Conservation (phyloP, 139 green algal genomes). For the Penium margaritaceum region DNA sequence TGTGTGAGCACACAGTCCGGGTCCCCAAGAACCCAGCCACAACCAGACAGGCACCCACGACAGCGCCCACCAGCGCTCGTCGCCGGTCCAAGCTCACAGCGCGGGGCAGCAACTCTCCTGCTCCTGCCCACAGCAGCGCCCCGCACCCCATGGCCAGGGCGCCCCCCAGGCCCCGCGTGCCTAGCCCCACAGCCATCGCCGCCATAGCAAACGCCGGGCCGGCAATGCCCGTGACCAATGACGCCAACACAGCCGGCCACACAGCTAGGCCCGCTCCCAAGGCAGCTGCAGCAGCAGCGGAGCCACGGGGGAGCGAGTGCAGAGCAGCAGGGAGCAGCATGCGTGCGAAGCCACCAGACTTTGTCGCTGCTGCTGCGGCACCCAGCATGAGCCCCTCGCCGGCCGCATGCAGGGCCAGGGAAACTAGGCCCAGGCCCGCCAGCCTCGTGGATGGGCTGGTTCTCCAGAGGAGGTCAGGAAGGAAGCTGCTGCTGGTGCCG, state of each 20-base stretch:
- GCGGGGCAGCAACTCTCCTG: slow-evolving; percentile 7
- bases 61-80: not conserved
- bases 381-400: slow-evolving; percentile 30
- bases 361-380: slow-evolving; percentile 4
- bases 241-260: not conserved
- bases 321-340: slow-evolving; percentile 34
- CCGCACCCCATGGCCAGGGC: slow-evolving; percentile 23
- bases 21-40: slow-evolving; percentile 13
- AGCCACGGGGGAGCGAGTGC: slow-evolving; percentile 22
- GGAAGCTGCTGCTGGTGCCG: too few species aligned
- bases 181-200: not conserved
- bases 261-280: slow-evolving; percentile 19
- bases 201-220: not conserved
- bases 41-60: slow-evolving; percentile 6
- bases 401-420: slow-evolving; percentile 13
- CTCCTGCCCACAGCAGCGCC: slow-evolving; percentile 5
- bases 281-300: slow-evolving; percentile 14
- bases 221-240: too few species aligned
- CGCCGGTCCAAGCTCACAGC: not conserved
- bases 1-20: slow-evolving; percentile 5
- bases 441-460: too few species aligned
- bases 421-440: too few species aligned
- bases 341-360: slow-evolving; percentile 16
- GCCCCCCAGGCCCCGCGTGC: not conserved
- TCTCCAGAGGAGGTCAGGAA: slow-evolving; percentile 11